Conservation (phyloP, 768 basidiomycete genomes). For the Mrakia hoshinonis region DNA sequence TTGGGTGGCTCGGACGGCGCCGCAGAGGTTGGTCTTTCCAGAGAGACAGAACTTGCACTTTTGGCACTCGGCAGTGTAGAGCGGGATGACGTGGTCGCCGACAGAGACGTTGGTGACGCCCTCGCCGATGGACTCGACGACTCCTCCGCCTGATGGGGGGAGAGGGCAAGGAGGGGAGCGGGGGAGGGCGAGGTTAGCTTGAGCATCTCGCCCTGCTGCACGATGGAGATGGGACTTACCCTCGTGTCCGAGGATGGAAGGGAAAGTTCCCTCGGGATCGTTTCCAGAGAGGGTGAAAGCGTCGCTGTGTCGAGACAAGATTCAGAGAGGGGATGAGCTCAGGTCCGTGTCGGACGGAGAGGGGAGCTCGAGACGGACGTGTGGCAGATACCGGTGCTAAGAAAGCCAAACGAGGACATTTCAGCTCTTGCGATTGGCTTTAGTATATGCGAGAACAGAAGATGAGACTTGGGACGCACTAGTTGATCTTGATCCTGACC, state of each 20-base stretch:
- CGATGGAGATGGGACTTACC: slow-evolving; percentile 42
- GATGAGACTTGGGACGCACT: slow-evolving; percentile 43
- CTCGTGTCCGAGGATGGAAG: slow-evolving; percentile 72
- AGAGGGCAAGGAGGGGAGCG: neutral
- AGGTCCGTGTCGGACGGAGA: neutral
- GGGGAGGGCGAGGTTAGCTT: no score
- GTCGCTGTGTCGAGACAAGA: slow-evolving; percentile 45
- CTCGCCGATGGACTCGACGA: slow-evolving; percentile 85
- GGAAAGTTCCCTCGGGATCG: slow-evolving; percentile 67
- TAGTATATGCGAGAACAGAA: neutral
- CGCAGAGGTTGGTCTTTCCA: slow-evolving; percentile 90
- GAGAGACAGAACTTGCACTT: slow-evolving; percentile 97
- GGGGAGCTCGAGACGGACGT: slow-evolving; percentile 45
- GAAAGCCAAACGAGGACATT: no score
- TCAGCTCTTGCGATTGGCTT: no score
- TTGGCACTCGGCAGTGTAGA: slow-evolving; percentile 90
- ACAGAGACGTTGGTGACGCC: slow-evolving; percentile 73
- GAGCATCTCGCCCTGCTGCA: neutral
- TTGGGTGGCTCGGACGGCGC: slow-evolving; percentile 76
- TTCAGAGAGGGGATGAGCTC: neutral
- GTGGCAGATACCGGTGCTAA: slow-evolving; percentile 84
- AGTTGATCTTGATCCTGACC: slow-evolving; percentile 83
- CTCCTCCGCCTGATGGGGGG: slow-evolving; percentile 8
- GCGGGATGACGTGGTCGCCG: slow-evolving; percentile 91
- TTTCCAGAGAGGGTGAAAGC: slow-evolving; percentile 93